Evolutionary conservation across 352 stramenopile species (phyloP).

Genomic region (Phytophthora chlamydospora): DNA sequence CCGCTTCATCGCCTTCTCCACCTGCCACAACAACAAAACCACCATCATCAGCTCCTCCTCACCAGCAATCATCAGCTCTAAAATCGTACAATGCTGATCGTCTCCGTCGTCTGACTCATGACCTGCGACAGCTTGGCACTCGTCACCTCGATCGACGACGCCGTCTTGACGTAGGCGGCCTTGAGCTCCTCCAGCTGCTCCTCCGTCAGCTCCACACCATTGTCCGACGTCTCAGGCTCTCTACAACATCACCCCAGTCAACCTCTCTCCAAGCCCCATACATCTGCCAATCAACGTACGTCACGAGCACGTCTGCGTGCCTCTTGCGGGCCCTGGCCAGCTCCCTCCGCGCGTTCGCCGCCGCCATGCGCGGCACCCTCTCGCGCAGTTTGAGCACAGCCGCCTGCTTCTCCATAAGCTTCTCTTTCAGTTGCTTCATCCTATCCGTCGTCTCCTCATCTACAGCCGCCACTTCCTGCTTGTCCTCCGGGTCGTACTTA

Average conservation of each 20-base stretch:
- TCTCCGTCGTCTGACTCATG: slow-evolving; percentile 67
- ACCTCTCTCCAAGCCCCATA: not conserved
- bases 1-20: slow-evolving; percentile 77
- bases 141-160: slow-evolving; percentile 58
- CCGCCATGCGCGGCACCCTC: slow-evolving; percentile 59
- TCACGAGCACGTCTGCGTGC: slow-evolving; percentile 53
- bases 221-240: slow-evolving; percentile 32
- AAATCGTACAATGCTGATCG: slow-evolving; percentile 64
- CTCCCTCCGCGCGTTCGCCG: slow-evolving; percentile 54
- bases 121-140: slow-evolving; percentile 62
- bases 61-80: not conserved
- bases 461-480: slow-evolving; percentile 71
- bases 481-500: slow-evolving; percentile 73
- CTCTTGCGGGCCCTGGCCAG: slow-evolving; percentile 65
- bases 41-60: not conserved
- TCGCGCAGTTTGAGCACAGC: slow-evolving; percentile 64
- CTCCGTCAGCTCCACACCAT: slow-evolving; percentile 39
- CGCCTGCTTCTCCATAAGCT: slow-evolving; percentile 59
- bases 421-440: slow-evolving; percentile 54
- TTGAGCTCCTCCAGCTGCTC: slow-evolving; percentile 54
- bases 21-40: slow-evolving; percentile 31
- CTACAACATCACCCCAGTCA: slow-evolving; percentile 16
- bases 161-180: slow-evolving; percentile 63
- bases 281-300: slow-evolving; percentile 37
- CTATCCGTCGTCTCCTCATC: slow-evolving; percentile 51